Percentiles rank a stretch among this genome's conserved stretches.
Evolutionary conservation across 176 grass and related monocot species (phyloP).

Genomic region (Stipa capillata): DNA sequence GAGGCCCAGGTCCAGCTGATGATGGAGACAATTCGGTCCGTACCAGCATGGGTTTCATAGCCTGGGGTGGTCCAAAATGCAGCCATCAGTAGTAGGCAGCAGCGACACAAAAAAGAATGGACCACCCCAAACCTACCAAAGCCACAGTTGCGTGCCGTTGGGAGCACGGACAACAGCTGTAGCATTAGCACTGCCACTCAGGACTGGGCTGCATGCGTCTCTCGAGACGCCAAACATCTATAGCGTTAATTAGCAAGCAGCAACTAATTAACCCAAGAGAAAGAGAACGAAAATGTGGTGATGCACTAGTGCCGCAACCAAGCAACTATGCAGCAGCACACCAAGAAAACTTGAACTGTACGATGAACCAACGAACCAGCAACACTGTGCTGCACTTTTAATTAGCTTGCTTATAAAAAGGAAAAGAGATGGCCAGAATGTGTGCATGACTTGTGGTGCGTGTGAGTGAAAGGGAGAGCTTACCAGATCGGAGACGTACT

Average conservation of each 20-base stretch:
- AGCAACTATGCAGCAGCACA: background rate
- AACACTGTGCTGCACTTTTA: background rate
- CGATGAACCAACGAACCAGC: background rate
- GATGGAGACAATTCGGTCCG: background rate
- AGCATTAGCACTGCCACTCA: too few species aligned
- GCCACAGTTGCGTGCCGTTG: background rate
- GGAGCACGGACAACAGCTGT: background rate
- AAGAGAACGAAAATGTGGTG: too few species aligned
- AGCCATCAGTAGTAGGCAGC: too few species aligned
- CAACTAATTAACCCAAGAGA: too few species aligned
- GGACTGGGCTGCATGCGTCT: too few species aligned
- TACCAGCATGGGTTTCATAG: background rate
- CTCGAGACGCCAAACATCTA: background rate
- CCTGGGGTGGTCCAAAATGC: background rate
- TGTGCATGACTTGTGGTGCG: background rate
- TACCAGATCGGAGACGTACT: constrained; percentile 98
- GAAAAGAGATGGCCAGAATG: background rate
- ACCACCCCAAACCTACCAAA: background rate
- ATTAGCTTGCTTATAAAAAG: background rate
- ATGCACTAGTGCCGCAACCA: background rate
- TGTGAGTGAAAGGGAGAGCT: constrained; percentile 13
- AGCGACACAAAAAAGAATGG: background rate
- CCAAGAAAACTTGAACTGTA: background rate
- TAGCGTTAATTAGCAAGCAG: background rate
- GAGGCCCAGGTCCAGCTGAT: too few species aligned